A percentile compares a stretch with the other conserved stretches of the same genome.
Conservation (phyloP, 2,329 filamentous ascomycete genomes). For the Fusarium domesticum region DNA sequence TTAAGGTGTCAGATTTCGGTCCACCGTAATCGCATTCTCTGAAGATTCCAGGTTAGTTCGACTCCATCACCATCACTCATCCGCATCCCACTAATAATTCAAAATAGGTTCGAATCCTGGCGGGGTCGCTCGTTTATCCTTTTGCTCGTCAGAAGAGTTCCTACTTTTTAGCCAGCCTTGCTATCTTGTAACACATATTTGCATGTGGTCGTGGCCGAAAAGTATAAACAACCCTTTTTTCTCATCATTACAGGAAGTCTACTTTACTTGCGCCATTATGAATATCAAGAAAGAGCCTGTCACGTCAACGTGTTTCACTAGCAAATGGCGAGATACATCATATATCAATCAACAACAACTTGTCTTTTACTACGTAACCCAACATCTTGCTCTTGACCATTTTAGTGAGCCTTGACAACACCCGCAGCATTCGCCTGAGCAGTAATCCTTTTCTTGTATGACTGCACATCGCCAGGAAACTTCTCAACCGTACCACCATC, state of each 20-base stretch:
- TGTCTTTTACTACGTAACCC: conserved; percentile 10
- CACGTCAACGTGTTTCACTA: no score
- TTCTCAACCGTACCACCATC: conserved; percentile 92
- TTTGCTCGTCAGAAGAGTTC: neutral
- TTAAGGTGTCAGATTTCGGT: conserved; percentile 19
- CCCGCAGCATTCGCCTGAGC: conserved; percentile 85
- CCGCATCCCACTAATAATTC: neutral
- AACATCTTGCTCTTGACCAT: neutral
- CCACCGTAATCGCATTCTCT: conserved; percentile 5
- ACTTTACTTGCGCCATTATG: no score
- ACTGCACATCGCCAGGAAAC: conserved; percentile 91
- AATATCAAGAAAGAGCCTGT: no score
- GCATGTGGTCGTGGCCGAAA: neutral
- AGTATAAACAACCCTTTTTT: neutral
- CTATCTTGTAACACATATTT: neutral
- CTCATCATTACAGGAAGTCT: no score
- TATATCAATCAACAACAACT: neutral
- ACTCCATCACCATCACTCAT: neutral
- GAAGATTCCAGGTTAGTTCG: conserved; percentile 10
- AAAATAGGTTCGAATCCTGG: conserved; percentile 15
- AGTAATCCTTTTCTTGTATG: conserved; percentile 95
- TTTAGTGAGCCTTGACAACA: conserved; percentile 67
- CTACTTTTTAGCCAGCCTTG: neutral
- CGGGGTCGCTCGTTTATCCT: conserved; percentile 6
- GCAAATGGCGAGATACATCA: neutral